These are phyloP conservation scores for Austroboletus eburneus DNA, from an alignment of 768 basidiomycete species.

Conservation along the genomic window DNA sequence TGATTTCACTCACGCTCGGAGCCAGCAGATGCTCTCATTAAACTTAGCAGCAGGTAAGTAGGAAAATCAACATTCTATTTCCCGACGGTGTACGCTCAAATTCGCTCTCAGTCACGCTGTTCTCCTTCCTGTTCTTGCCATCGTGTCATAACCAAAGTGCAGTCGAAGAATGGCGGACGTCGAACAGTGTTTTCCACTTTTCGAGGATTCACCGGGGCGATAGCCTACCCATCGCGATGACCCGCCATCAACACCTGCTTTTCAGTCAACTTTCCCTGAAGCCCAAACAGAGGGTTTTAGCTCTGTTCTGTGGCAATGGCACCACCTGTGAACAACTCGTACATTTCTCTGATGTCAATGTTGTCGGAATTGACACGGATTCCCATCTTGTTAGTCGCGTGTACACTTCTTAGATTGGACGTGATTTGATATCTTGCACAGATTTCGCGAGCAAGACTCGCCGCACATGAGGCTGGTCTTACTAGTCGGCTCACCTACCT, in stretches of 20 bases:
- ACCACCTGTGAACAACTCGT: slow-evolving; percentile 1
- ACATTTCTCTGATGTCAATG: slow-evolving; percentile 5
- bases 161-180: not conserved
- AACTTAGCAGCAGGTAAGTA: not conserved
- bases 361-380: slow-evolving; percentile 7
- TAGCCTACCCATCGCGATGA: slow-evolving; percentile 4
- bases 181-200: slow-evolving; percentile 2
- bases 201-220: slow-evolving; percentile 8
- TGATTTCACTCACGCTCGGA: not conserved
- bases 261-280: slow-evolving; percentile 8
- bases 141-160: not conserved
- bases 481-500: not conserved
- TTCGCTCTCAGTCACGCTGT: not conserved
- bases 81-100: not conserved
- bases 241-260: slow-evolving; percentile 8
- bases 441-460: slow-evolving; percentile 1
- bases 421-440: not conserved
- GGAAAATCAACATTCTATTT: not conserved
- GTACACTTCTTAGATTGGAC: not conserved
- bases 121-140: not conserved
- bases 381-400: not conserved
- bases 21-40: not conserved
- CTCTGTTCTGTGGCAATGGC: slow-evolving; percentile 4
- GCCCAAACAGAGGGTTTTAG: slow-evolving; percentile 5
- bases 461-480: slow-evolving; percentile 3